Base-by-base conservation (phyloP, 805 yeast genomes). In the Brettanomyces nanus region DNA sequence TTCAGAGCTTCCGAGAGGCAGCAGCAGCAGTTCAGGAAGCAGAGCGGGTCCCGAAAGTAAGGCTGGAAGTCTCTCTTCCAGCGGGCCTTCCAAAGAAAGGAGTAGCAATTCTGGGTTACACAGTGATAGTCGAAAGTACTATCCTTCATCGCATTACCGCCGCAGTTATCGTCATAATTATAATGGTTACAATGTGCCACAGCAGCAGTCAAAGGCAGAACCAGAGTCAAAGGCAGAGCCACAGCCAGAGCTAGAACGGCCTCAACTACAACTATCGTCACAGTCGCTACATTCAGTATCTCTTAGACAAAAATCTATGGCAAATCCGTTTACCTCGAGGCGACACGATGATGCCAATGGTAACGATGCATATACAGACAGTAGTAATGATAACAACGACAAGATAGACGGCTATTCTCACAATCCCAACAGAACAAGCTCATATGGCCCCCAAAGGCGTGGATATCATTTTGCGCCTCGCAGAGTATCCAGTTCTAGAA, bases 321-420 rank as follows among this genome's bases (percentile, higher is more conserved):
- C 45, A 3, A 57, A 56, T 35, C 61, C 62, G 2, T 56, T 57
- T 29, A 53, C 61, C 3, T 52, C 61, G n/a, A 41, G 55, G 36
- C 44, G 56, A 33, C 55, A 45, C 26, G 51, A 48, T 1, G 43
- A 20, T 23, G 11, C n/a, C n/a, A n/a, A n/a, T n/a, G n/a, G n/a
- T n/a, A n/a, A n/a, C n/a, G n/a, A n/a, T n/a, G n/a, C n/a, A n/a
- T n/a, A 11, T 23, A 7, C 26, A 9, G 26, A 23, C 7, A 7
- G 10, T 23, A 23, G 11, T 11, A 23, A 23, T 11, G 26, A 23
- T 11, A 9, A 7, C 26, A 23, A 23, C 26, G 26, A 23, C 26
- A 23, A 26, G 39, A 26, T 19, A 39, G 26, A 11, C 44, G 7
- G 21, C 36, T 23, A 23, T 23, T 7, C 26, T 7, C 26, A 11